phyloP scores from a whole-genome alignment of 1,284 basidiomycete species.

The Xerocomus nothofagi region DNA sequence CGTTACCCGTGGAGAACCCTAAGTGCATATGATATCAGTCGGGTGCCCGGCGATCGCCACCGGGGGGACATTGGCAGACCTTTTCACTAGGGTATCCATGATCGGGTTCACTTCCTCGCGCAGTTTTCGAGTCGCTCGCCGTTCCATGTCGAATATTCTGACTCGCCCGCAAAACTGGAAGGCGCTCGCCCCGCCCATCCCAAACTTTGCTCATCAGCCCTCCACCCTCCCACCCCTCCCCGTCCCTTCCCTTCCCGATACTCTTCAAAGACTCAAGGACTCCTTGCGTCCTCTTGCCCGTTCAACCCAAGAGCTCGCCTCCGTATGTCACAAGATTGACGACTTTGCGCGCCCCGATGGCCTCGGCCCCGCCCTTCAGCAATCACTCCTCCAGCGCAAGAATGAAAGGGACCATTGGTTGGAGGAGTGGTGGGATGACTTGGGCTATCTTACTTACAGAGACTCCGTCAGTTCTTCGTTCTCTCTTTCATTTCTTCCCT shows the following conservation, averaged over 20 bases:
- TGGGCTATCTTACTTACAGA: conserved; percentile 68
- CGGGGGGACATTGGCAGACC: no score
- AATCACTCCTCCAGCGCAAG: conserved; percentile 51
- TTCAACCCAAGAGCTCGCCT: conserved; percentile 54
- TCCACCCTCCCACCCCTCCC: conserved; percentile 57
- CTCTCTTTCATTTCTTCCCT: background rate
- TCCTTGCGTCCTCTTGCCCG: conserved; percentile 66
- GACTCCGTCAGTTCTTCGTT: conserved; percentile 58
- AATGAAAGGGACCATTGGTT: conserved; percentile 66
- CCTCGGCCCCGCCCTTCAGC: conserved; percentile 57
- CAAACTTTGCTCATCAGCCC: conserved; percentile 25
- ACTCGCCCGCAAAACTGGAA: conserved; percentile 33
- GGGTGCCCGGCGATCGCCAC: no score
- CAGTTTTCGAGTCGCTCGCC: conserved; percentile 2
- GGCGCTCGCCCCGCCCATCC: conserved; percentile 26
- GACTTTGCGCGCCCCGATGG: conserved; percentile 44
- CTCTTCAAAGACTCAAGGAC: conserved; percentile 58
- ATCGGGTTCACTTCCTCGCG: background rate
- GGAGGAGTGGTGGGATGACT: conserved; percentile 83
- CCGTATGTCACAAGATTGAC: conserved; percentile 59
- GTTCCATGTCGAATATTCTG: conserved; percentile 26
- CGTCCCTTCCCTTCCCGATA: conserved; percentile 58
- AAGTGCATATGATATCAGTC: no score
- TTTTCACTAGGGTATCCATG: conserved; percentile 10
- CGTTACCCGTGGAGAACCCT: no score